Base-by-base conservation (phyloP, 768 basidiomycete genomes). In the Gymnopilus dilepis region DNA sequence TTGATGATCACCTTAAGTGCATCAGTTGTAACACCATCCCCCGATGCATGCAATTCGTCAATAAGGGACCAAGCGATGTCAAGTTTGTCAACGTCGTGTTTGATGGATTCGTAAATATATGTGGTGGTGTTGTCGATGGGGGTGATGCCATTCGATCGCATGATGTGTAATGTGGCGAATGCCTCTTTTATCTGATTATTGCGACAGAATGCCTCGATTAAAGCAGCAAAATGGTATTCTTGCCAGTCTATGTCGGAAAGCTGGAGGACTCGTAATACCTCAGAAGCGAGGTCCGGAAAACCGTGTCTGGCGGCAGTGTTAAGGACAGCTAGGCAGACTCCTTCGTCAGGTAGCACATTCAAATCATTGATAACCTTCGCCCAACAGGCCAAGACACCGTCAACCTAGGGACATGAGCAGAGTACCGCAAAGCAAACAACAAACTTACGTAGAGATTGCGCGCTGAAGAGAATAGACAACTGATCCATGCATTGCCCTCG, bases 221-320 rank as follows among this genome's bases (percentile, higher is more conserved):
- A 74, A 2, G 92, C 86, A 0, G 90, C 85, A 66, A 92, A 86
- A 70, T 96, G 94, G 68, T 90, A 75, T 70, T 95, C 94, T 67
- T 80, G 70, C 75, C 84, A 80, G 47, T 78, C 70, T 13, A 85
- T 73, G 15, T 82, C 80, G 7, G 83, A 73, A 9, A 63, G 54
- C 45, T 83, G 80, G 38, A 96, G 76, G 6, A 82, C 75, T 1
- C 80, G 84, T 41, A 95, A 74, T 28, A 84, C 90, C 41, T 88
- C 86, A 13, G 83, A 77, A 22, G 89, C 92, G 0, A 95, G 80
- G 47, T 86, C 84, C 5, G 90, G 83, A 33, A 86, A 76, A n/a
- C 91, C 92, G 62, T 84, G 79, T 9, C 92, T 87, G 42, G 84
- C 91, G 15, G 91, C 91, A 1, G 89, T 86, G 64, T 90, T 80